A percentile compares a stretch with the other conserved stretches of the same genome.
phyloP scores from a whole-genome alignment of 148 eudicot species.

The Fagopyrum homotropicum region DNA sequence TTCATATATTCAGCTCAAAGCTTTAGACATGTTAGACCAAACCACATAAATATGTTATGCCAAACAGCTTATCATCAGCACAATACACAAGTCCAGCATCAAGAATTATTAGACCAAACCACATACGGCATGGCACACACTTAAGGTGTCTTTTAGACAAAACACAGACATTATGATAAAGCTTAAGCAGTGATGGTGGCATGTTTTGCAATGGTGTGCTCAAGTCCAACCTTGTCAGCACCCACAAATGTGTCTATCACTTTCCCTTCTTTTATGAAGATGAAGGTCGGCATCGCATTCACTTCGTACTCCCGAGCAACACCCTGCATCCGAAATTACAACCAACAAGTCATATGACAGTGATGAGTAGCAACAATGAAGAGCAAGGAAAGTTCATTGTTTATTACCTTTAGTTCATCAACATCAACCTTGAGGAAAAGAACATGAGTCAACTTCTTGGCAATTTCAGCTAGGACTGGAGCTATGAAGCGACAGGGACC shows the following conservation, averaged over 20 bases:
- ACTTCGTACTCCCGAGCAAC: neutral
- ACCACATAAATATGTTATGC: no score
- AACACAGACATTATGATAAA: neutral
- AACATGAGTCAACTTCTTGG: neutral
- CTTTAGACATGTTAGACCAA: no score
- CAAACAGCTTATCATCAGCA: no score
- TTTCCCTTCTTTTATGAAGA: neutral
- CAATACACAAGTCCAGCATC: no score
- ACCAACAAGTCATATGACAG: neutral
- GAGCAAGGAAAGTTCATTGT: neutral
- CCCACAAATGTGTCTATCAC: neutral
- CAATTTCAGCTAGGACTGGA: neutral
- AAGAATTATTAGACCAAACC: no score
- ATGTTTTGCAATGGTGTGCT: neutral
- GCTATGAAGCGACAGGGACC: neutral
- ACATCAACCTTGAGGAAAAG: neutral
- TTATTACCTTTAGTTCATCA: neutral
- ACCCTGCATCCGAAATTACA: neutral
- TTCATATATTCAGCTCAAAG: no score
- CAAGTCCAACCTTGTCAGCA: neutral
- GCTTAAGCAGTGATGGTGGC: neutral
- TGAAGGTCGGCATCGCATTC: neutral
- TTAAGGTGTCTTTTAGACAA: no score
- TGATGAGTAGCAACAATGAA: neutral
- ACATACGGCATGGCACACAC: no score